Evolutionary conservation across 495 filamentous ascomycete genomes (phyloP).

Genomic region (Apiosordaria backusii): DNA sequence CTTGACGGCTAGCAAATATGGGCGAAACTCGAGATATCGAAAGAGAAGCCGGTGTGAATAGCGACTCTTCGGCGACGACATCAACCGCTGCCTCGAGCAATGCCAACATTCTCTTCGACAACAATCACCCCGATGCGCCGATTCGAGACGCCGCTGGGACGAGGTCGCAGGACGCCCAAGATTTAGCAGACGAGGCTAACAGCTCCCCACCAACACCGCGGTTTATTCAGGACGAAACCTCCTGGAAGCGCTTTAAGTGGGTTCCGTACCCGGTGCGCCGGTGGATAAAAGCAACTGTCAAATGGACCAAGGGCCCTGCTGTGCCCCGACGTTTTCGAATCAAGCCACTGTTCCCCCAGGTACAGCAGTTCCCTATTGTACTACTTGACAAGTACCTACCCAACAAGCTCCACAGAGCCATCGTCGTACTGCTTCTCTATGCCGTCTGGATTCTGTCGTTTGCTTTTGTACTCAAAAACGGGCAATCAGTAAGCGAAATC

Average conservation of each 20-base stretch:
- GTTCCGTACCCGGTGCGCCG: slow-evolving; percentile 47
- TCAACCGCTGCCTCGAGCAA: slow-evolving; percentile 5
- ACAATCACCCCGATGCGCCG: slow-evolving; percentile 36
- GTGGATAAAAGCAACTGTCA: slow-evolving; percentile 40
- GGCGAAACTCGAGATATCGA: slow-evolving; percentile 11
- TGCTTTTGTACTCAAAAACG: slow-evolving; percentile 60
- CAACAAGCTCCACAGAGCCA: slow-evolving; percentile 56
- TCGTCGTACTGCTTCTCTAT: slow-evolving; percentile 59
- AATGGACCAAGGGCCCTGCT: slow-evolving; percentile 71
- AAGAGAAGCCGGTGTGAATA: slow-evolving; percentile 3
- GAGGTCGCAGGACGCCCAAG: neutral
- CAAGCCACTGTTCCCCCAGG: slow-evolving; percentile 60
- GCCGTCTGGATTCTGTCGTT: slow-evolving; percentile 71
- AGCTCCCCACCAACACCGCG: slow-evolving; percentile 33
- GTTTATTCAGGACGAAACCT: slow-evolving; percentile 38
- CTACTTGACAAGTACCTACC: slow-evolving; percentile 62
- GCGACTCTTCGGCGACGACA: slow-evolving; percentile 6
- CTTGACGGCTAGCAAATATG: neutral
- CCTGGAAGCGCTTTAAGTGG: slow-evolving; percentile 43
- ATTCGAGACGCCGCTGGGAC: slow-evolving; percentile 13
- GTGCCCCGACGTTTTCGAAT: slow-evolving; percentile 62
- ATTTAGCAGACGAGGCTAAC: slow-evolving; percentile 28
- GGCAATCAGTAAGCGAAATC: slow-evolving; percentile 61
- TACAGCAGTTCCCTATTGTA: slow-evolving; percentile 66
- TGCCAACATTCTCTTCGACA: slow-evolving; percentile 3